Percentiles rank a stretch among this genome's conserved stretches.
phyloP scores from a whole-genome alignment of 176 grass and related monocot genomes.

The Aegilops longissima region DNA sequence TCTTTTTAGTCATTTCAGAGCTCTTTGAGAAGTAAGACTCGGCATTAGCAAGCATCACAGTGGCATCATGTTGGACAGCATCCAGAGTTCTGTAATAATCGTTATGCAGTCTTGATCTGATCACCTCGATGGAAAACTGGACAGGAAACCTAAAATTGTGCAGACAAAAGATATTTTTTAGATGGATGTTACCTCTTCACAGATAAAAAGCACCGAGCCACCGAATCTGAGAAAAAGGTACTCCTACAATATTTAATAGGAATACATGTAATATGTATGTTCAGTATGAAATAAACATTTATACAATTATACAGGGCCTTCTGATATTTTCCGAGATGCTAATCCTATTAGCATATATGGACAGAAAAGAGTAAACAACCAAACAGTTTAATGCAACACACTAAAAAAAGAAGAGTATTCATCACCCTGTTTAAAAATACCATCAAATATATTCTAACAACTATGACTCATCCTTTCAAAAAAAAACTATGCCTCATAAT shows the following conservation, averaged over 20 bases:
- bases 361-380: too few relatives aligned
- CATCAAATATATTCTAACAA: not conserved
- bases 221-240: too few relatives aligned
- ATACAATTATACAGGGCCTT: not conserved
- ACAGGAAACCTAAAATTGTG: slow-evolving; percentile 63
- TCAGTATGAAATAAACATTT: not conserved
- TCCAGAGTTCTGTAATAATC: slow-evolving; percentile 82
- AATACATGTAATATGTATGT: too few relatives aligned
- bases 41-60: slow-evolving; percentile 57
- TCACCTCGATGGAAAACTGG: slow-evolving; percentile 81
- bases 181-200: not conserved
- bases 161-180: not conserved
- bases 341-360: not conserved
- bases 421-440: too few relatives aligned
- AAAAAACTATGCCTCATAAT: not conserved
- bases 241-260: too few relatives aligned
- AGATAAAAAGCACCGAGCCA: not conserved
- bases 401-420: too few relatives aligned
- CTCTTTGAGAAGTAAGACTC: slow-evolving; percentile 65
- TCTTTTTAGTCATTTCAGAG: slow-evolving; percentile 61
- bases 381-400: too few relatives aligned
- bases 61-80: slow-evolving; percentile 68
- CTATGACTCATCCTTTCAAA: not conserved
- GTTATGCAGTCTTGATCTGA: slow-evolving; percentile 73
- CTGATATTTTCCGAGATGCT: not conserved